phyloP scores from a whole-genome alignment of 306 rosid genomes.

The Echinosophora koreensis region DNA sequence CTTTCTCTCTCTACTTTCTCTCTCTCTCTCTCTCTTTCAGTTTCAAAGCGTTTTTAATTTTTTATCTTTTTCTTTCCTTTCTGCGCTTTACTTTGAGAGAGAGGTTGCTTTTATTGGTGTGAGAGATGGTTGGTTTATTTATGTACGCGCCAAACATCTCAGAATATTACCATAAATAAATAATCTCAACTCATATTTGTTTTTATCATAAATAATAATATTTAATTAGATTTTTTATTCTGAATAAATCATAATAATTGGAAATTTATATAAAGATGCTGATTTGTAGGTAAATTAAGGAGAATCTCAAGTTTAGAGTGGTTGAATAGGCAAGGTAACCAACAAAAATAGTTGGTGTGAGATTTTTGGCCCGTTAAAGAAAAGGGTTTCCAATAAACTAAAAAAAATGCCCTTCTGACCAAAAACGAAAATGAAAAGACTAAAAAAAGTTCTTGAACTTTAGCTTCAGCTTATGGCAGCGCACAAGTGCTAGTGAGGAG shows the following conservation, averaged over 20 bases:
- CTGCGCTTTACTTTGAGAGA: slow-evolving; percentile 34
- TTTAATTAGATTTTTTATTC: too few relatives aligned
- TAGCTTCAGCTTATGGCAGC: slow-evolving; percentile 10
- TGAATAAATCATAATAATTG: neutral
- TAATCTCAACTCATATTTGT: neutral
- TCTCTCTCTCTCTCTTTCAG: slow-evolving; percentile 54
- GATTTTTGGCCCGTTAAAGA: slow-evolving; percentile 42
- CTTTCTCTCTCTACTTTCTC: slow-evolving; percentile 52
- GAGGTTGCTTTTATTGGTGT: slow-evolving; percentile 44
- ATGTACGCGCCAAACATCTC: slow-evolving; percentile 65
- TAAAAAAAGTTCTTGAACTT: slow-evolving; percentile 32
- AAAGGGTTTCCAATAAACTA: neutral
- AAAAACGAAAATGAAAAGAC: too few relatives aligned
- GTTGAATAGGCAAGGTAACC: slow-evolving; percentile 3
- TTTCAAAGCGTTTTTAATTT: slow-evolving; percentile 55
- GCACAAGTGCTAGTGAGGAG: slow-evolving; percentile 43
- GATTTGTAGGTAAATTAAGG: neutral
- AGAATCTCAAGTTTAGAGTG: neutral
- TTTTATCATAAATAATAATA: neutral
- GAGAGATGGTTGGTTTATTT: slow-evolving; percentile 52
- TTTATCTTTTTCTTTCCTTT: slow-evolving; percentile 35
- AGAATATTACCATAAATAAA: slow-evolving; percentile 27
- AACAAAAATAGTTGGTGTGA: slow-evolving; percentile 32
- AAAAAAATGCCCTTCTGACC: neutral
- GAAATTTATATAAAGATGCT: neutral